Percentiles rank a stretch among this genome's conserved stretches.
These are phyloP conservation scores for Collariella sp. DNA, from an alignment of 495 filamentous ascomycete genomes.

Conservation along the genomic window DNA sequence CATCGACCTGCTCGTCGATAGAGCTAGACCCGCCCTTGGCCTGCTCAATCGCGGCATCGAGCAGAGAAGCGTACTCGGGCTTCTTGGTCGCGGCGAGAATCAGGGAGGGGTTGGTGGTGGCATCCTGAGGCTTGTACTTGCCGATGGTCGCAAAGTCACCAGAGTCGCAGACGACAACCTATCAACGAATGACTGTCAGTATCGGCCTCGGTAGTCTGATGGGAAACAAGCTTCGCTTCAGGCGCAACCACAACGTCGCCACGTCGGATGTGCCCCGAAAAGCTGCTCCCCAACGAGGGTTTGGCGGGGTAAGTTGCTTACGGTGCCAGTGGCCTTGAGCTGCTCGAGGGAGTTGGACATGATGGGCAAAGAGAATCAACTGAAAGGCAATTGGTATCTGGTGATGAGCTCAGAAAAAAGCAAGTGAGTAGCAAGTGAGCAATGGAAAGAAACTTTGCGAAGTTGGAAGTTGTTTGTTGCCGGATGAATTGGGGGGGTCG, in stretches of 20 bases:
- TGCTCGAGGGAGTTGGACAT: constrained; percentile 91
- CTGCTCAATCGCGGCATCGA: constrained; percentile 77
- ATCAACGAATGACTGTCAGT: constrained; percentile 22
- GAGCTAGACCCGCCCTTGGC: constrained; percentile 65
- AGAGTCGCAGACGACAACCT: constrained; percentile 95
- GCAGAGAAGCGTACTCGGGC: constrained; percentile 85
- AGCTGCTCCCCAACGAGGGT: constrained; percentile 16
- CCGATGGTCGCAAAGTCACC: constrained; percentile 89
- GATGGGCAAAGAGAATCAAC: constrained; percentile 23
- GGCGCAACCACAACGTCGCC: background rate
- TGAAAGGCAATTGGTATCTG: background rate
- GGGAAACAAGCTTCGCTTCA: background rate
- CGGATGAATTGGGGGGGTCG: background rate
- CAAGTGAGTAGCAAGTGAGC: background rate
- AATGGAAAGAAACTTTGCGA: background rate
- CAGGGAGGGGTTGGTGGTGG: constrained; percentile 96
- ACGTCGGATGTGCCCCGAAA: background rate
- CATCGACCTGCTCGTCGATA: constrained; percentile 69
- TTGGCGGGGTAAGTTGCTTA: constrained; percentile 49
- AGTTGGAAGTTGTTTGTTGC: background rate
- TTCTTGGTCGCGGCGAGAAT: constrained; percentile 98
- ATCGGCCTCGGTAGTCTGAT: background rate
- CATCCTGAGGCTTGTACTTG: constrained; percentile 99
- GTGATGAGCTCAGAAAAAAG: background rate
- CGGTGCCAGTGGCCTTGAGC: constrained; percentile 91